Conservation (phyloP, 768 basidiomycete species). For the Naganishia vishniacii region DNA sequence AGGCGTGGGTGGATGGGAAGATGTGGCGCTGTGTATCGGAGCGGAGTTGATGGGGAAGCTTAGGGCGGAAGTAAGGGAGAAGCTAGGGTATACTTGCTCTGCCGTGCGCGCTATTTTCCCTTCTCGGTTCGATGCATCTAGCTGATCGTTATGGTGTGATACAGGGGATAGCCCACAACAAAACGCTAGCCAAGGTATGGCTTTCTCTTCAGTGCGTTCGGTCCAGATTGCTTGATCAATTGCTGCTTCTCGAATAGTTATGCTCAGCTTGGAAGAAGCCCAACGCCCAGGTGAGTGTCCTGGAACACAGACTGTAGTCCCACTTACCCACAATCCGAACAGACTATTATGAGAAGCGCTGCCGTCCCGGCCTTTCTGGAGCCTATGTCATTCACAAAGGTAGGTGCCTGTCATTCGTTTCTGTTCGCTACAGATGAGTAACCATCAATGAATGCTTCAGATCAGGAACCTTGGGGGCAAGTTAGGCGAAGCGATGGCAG, state of each 20-base stretch:
- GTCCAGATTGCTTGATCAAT: background rate
- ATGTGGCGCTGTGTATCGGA: slow-evolving; percentile 80
- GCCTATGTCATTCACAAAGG: slow-evolving; percentile 74
- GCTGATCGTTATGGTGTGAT: no score
- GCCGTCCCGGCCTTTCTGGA: slow-evolving; percentile 78
- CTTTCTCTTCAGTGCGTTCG: background rate
- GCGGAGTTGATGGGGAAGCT: slow-evolving; percentile 78
- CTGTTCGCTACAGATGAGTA: background rate
- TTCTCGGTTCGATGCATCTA: no score
- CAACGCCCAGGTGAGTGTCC: slow-evolving; percentile 62
- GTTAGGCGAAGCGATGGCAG: slow-evolving; percentile 76
- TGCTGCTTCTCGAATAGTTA: slow-evolving; percentile 56
- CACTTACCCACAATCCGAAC: no score
- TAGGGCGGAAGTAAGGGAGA: slow-evolving; percentile 60
- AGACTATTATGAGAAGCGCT: slow-evolving; percentile 77
- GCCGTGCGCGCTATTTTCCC: slow-evolving; percentile 57
- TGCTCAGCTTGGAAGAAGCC: slow-evolving; percentile 88
- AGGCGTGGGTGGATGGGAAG: slow-evolving; percentile 67
- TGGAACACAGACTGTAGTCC: no score
- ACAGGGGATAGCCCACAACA: slow-evolving; percentile 85
- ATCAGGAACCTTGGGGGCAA: slow-evolving; percentile 95
- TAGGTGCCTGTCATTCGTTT: slow-evolving; percentile 47
- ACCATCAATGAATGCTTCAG: slow-evolving; percentile 49
- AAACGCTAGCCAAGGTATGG: slow-evolving; percentile 86
- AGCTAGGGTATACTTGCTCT: slow-evolving; percentile 87